Evolutionary conservation across 805 yeast species (phyloP).

Genomic region (Tetrapisispora nanseiensis): DNA sequence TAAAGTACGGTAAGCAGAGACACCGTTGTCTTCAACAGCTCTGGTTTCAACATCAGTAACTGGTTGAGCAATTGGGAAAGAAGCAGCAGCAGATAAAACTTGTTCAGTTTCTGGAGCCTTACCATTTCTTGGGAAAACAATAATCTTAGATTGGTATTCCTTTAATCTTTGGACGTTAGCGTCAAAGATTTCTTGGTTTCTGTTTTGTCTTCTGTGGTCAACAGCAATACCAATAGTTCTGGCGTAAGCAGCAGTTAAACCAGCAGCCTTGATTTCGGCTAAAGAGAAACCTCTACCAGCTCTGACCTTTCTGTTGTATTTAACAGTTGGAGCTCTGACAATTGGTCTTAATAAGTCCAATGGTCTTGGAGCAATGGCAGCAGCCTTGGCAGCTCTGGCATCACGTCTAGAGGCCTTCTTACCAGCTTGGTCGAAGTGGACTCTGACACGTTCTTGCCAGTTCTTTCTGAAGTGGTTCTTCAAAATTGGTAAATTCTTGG

Average conservation of each 20-base stretch:
- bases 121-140: slow-evolving; percentile 90
- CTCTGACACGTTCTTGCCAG: slow-evolving; percentile 99
- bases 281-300: slow-evolving; percentile 99
- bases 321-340: slow-evolving; percentile 97
- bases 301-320: slow-evolving; percentile 98
- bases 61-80: slow-evolving; percentile 88
- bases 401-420: slow-evolving; percentile 95
- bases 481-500: slow-evolving; percentile 97
- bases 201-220: slow-evolving; percentile 99
- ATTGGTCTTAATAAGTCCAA: slow-evolving; percentile 93
- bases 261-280: slow-evolving; percentile 97
- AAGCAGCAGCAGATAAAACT: slow-evolving; percentile 59
- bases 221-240: slow-evolving; percentile 98
- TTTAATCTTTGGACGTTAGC: slow-evolving; percentile 91
- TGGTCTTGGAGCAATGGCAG: slow-evolving; percentile 95
- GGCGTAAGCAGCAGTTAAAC: slow-evolving; percentile 87
- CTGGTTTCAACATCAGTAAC: slow-evolving; percentile 67
- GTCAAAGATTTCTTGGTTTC: slow-evolving; percentile 90
- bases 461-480: slow-evolving; percentile 99
- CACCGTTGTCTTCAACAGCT: slow-evolving; percentile 71
- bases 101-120: slow-evolving; percentile 73
- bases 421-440: slow-evolving; percentile 99
- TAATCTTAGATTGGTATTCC: slow-evolving; percentile 92
- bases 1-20: slow-evolving; percentile 87
- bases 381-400: slow-evolving; percentile 90